phyloP scores from a whole-genome alignment of 768 basidiomycete genomes.

The Pisolithus albus region DNA sequence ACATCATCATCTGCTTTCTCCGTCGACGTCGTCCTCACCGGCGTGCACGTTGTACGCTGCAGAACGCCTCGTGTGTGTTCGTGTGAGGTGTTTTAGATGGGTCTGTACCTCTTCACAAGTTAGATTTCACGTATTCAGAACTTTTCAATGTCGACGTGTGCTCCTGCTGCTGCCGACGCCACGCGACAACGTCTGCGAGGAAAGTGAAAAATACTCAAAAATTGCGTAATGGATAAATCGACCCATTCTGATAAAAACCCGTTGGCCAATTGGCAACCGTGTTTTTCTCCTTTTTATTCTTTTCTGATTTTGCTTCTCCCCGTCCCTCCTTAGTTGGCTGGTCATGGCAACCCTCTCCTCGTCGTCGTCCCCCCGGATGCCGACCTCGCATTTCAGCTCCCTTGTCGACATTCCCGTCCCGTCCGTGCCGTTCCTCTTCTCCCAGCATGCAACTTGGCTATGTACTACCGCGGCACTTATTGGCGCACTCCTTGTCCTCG shows the following conservation, averaged over 20 bases:
- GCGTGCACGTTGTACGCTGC: too few species aligned
- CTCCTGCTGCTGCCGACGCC: too few species aligned
- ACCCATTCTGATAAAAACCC: conserved; percentile 17
- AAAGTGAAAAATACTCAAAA: not conserved
- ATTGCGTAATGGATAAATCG: conserved; percentile 8
- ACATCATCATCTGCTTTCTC: too few species aligned
- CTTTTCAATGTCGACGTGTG: too few species aligned
- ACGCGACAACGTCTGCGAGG: too few species aligned
- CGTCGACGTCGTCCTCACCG: too few species aligned
- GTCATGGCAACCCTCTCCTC: conserved; percentile 31
- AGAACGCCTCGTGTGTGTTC: too few species aligned
- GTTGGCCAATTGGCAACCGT: conserved; percentile 14
- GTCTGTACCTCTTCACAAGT: too few species aligned
- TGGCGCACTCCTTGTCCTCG: conserved; percentile 69
- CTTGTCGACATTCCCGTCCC: conserved; percentile 42
- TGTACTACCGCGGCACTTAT: conserved; percentile 68
- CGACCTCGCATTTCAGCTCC: conserved; percentile 38
- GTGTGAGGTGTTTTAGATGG: too few species aligned
- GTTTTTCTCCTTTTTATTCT: not conserved
- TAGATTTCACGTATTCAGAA: too few species aligned
- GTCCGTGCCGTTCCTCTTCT: conserved; percentile 31
- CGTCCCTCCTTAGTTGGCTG: not conserved
- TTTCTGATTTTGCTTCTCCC: not conserved
- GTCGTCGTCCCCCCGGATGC: conserved; percentile 24
- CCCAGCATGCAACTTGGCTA: conserved; percentile 40